Conservation (phyloP, 2,329 filamentous ascomycete species). For the Penicillium italicum region DNA sequence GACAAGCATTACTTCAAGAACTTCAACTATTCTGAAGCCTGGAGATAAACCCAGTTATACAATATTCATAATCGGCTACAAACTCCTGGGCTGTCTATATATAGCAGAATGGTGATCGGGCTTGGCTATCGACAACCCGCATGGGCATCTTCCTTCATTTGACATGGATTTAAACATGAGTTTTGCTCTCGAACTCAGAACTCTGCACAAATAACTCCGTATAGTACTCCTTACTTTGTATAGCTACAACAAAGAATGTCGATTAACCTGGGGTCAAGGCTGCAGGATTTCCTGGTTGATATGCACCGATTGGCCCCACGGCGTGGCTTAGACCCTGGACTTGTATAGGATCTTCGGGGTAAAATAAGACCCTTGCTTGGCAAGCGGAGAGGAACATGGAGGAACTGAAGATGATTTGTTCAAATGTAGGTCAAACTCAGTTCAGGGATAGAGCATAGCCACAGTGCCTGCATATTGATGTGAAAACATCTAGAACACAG, state of each 20-base stretch:
- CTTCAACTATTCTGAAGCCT: constrained; percentile 12
- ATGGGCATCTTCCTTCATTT: neutral
- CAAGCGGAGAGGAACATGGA: neutral
- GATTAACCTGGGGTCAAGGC: neutral
- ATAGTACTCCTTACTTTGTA: neutral
- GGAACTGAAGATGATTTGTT: no score
- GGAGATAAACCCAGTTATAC: neutral
- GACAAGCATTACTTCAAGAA: neutral
- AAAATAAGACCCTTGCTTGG: constrained; percentile 9
- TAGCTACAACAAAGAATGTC: neutral
- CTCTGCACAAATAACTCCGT: neutral
- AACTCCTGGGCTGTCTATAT: constrained; percentile 2
- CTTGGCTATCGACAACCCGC: neutral
- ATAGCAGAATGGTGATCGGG: constrained; percentile 1
- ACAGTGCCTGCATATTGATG: neutral
- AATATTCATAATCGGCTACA: neutral
- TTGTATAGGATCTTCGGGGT: neutral
- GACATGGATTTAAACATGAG: neutral
- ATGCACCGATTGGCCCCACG: constrained; percentile 9
- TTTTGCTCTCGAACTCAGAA: neutral
- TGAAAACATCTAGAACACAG: neutral
- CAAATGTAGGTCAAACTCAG: neutral
- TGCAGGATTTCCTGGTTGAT: neutral
- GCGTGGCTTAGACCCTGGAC: constrained; percentile 18
- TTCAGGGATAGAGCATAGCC: neutral